These are phyloP conservation scores for Chaetomium tenue DNA, from an alignment of 495 filamentous ascomycete species.

Conservation along the genomic window DNA sequence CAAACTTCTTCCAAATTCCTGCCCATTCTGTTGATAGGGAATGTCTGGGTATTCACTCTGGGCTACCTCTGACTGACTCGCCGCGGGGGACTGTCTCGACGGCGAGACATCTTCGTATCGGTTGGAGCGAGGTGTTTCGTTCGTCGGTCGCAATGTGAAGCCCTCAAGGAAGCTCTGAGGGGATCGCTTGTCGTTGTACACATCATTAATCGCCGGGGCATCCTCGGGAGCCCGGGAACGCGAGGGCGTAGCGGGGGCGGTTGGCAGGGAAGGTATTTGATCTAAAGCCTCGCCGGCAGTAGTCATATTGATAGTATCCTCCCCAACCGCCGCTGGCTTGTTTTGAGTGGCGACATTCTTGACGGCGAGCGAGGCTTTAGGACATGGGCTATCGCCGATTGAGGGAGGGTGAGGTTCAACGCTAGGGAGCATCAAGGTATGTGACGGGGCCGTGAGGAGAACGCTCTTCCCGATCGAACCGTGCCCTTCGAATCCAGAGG, in stretches of 20 bases:
- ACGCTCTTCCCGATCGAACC: not conserved
- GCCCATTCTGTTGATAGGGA: not conserved
- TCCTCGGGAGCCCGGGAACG: not conserved
- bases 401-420: not conserved
- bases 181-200: not conserved
- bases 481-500: not conserved
- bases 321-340: not conserved
- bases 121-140: not conserved
- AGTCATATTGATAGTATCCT: not conserved
- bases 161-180: not conserved
- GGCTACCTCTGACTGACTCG: not conserved
- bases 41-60: conserved; percentile 11
- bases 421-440: not conserved
- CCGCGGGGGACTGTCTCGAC: not conserved
- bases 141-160: not conserved
- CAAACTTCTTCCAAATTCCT: not conserved
- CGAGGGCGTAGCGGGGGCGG: conserved; percentile 14
- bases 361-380: not conserved
- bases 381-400: not conserved
- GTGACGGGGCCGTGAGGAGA: not conserved
- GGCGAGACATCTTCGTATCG: not conserved
- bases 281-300: not conserved
- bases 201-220: not conserved
- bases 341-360: not conserved
- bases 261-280: not conserved